These are phyloP conservation scores for Harringtonia lauricola DNA, from an alignment of 2,329 filamentous ascomycete genomes.

Conservation along the genomic window DNA sequence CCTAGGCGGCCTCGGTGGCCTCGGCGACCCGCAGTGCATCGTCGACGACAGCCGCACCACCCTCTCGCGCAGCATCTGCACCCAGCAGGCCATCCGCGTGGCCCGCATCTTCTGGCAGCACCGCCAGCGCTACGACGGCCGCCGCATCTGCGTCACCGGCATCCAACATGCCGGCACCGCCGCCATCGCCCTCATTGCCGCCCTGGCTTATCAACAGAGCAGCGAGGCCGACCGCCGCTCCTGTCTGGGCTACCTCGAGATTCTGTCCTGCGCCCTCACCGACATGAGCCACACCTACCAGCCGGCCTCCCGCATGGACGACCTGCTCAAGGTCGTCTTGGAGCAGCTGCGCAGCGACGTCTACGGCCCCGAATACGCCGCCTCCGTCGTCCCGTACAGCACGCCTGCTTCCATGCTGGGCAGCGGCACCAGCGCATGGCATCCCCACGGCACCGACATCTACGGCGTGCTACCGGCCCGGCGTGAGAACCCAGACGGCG, in stretches of 20 bases:
- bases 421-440: too few relatives aligned
- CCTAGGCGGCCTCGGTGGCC: neutral
- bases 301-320: slow-evolving; percentile 41
- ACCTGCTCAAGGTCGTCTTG: slow-evolving; percentile 40
- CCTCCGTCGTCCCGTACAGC: neutral
- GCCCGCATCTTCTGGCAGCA: slow-evolving; percentile 44
- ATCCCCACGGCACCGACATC: too few relatives aligned
- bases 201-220: slow-evolving; percentile 24
- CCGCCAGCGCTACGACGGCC: slow-evolving; percentile 37
- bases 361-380: neutral
- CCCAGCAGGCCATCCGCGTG: slow-evolving; percentile 41
- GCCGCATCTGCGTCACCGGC: slow-evolving; percentile 36
- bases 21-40: slow-evolving; percentile 22
- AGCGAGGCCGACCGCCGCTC: slow-evolving; percentile 24
- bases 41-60: slow-evolving; percentile 30
- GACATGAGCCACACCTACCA: slow-evolving; percentile 43
- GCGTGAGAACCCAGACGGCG: slow-evolving; percentile 18
- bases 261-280: slow-evolving; percentile 35
- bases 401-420: slow-evolving; percentile 4
- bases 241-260: slow-evolving; percentile 37
- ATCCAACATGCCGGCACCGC: slow-evolving; percentile 44
- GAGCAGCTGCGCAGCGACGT: slow-evolving; percentile 26
- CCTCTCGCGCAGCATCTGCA: slow-evolving; percentile 40
- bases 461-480: slow-evolving; percentile 19
- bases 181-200: slow-evolving; percentile 41